Base-by-base conservation (phyloP, 352 stramenopile genomes). In the Pythium angustatum region DNA sequence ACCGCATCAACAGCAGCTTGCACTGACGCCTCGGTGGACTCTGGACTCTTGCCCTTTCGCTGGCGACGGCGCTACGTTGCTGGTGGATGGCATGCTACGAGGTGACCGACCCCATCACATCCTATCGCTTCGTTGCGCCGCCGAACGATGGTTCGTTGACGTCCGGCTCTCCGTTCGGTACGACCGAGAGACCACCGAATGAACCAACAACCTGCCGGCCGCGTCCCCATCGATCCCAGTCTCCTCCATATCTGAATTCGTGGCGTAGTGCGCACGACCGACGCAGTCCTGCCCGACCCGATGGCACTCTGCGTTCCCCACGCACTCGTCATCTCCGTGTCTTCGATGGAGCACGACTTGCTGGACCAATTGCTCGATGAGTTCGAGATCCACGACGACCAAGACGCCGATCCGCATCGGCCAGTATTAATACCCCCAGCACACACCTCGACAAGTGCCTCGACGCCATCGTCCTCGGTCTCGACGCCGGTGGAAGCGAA, bases 301-400 rank as follows among this genome's bases (percentile, higher is more conserved):
- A 63, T 63, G 56, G 56, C 56, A 33, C 30, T 55, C 43, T 52
- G 56, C 19, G 21, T 53, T 26, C 31, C 52, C 24, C 36, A 33
- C 19, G 21, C 28, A 11, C 38, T 59, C 9, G 40, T 53, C 27
- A 24, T 66, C 49, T 60, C 59, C 3, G 59, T 56, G 40, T 54
- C 62, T 17, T 52, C 44, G 34, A 47, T 69, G 34, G 62, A 69
- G 19, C 27, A 47, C 5, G 38, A 69, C 30, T 10, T 59, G 3
- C 54, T 69, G 28, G 27, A 64, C 14, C n/a, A 51, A 14, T 21
- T 69, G 3, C 54, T 69, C 28, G 45, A 69, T 2, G 62, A 38
- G 19, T 57, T 69, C 24, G 62, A 63, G 26, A 34, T 53, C 19
- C 19, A 57, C n/a, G 24, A 62, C 34, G 60, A 61, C n/a, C 21